A percentile compares a stretch with the other conserved stretches of the same genome.
These are phyloP conservation scores for Ochetophila trinervis DNA, from an alignment of 306 rosid genomes.

Conservation along the genomic window DNA sequence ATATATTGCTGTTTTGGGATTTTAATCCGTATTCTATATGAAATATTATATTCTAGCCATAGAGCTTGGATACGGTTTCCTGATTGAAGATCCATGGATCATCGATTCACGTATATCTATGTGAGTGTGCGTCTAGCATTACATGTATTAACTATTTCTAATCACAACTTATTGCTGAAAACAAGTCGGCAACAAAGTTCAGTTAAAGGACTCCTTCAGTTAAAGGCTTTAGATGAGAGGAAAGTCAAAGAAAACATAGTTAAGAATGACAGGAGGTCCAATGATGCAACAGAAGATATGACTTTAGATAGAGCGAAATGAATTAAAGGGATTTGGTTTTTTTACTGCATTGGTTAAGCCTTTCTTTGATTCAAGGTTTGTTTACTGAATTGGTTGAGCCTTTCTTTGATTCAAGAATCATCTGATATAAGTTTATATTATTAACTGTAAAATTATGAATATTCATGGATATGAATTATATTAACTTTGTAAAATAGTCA, in stretches of 20 bases:
- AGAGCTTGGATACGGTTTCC: no score
- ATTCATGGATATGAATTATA: not conserved
- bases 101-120: not conserved
- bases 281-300: not conserved
- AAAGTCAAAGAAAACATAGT: not conserved
- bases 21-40: not conserved
- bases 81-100: no score
- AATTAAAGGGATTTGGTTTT: not conserved
- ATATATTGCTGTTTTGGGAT: not conserved
- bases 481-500: no score
- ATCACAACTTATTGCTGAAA: not conserved
- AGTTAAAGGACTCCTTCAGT: not conserved
- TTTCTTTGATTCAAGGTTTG: not conserved
- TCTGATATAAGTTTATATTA: not conserved
- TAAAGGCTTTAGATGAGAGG: not conserved
- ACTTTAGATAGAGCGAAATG: not conserved
- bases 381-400: not conserved
- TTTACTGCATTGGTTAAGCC: not conserved
- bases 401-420: not conserved
- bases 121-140: not conserved
- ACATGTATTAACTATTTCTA: not conserved
- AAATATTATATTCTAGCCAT: not conserved
- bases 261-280: not conserved
- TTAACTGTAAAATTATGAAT: not conserved
- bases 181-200: not conserved